Evolutionary conservation across 2,329 filamentous ascomycete genomes (phyloP), one percentile per base, ranked within the genome.

Genomic region (Pseudogymnoascus sp.): DNA sequence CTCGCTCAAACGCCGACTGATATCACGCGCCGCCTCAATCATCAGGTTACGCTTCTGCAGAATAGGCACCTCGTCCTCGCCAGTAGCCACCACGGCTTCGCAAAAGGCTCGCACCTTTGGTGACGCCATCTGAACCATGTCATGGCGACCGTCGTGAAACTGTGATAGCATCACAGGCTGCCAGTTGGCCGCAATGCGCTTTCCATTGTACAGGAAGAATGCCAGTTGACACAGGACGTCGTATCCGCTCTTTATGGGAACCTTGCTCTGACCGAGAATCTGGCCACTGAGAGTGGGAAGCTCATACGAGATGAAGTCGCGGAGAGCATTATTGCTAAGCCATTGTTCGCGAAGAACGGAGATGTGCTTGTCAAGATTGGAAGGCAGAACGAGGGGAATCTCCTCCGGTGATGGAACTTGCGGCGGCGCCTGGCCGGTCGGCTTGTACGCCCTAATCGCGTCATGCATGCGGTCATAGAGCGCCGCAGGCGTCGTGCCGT

Each of bases 141-240:
- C 67, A 9, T 65, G 64, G 2, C 67, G 65, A 29, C 66, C 66
- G 33, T 62, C 63, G 62, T 69, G 67, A 62, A 66, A 68, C 58
- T 67, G 67, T 21, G 63, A 59, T 59, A 65, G 65, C 6, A 65
- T 65, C 21, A 68, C 59, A 9, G 67, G 58, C 60, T 69, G 65
- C 66, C 65, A 69, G 52, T 64, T 65, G 13, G 60, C 60, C 3
- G 65, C 63, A 6, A 39, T n/a, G 36, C 36, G 36, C 36, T 15
- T n/a, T 39, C 36, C 36, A 48, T 64, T 66, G 61, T 60, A 45
- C n/a, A 66, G 67, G n/a, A 67, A 69, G 63, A 65, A 65, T 25
- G 67, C 67, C 10, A 69, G 66, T 60, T 67, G 67, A 31, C 64
- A 63, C 40, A 64, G 59, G 5, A 69, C 42, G 45, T 68, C 67